Evolutionary conservation across 192 early-diverging fungal genomes (phyloP).

Genomic region (Linnemannia exigua): DNA sequence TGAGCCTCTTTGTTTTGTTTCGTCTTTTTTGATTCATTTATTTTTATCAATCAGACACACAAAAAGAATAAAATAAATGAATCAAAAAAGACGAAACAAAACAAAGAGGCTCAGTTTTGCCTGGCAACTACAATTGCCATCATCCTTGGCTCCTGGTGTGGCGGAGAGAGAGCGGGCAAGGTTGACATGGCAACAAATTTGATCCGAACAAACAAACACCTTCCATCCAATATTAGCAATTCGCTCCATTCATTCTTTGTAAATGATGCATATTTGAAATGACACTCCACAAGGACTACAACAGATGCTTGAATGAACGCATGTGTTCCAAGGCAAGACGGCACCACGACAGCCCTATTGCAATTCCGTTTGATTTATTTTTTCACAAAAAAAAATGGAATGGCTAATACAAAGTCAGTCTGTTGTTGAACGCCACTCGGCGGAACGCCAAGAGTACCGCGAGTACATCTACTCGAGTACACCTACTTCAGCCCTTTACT

Average conservation of each 20-base stretch:
- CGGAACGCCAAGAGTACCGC: not conserved
- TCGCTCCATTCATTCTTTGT: too few relatives aligned
- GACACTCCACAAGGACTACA: too few relatives aligned
- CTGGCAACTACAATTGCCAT: too few relatives aligned
- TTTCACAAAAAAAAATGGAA: not conserved
- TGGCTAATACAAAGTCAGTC: too few relatives aligned
- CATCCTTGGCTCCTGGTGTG: too few relatives aligned
- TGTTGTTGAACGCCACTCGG: too few relatives aligned
- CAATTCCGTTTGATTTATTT: not conserved
- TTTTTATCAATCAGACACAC: not conserved
- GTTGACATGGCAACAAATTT: not conserved
- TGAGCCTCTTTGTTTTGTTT: not conserved
- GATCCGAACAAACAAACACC: not conserved
- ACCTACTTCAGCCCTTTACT: slow-evolving; percentile 9
- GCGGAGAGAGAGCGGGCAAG: not conserved
- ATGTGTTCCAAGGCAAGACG: too few relatives aligned
- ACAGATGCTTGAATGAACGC: too few relatives aligned
- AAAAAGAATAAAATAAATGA: too few relatives aligned
- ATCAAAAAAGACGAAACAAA: not conserved
- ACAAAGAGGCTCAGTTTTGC: not conserved
- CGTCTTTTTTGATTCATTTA: not conserved
- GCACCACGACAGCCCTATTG: too few relatives aligned
- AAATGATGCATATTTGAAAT: too few relatives aligned
- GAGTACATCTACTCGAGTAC: not conserved
- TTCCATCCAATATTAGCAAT: too few relatives aligned